Percentiles rank a stretch among this genome's conserved stretches.
These are phyloP conservation scores for Breviolum minutum DNA, from an alignment of 73 alveolate species.

Conservation along the genomic window DNA sequence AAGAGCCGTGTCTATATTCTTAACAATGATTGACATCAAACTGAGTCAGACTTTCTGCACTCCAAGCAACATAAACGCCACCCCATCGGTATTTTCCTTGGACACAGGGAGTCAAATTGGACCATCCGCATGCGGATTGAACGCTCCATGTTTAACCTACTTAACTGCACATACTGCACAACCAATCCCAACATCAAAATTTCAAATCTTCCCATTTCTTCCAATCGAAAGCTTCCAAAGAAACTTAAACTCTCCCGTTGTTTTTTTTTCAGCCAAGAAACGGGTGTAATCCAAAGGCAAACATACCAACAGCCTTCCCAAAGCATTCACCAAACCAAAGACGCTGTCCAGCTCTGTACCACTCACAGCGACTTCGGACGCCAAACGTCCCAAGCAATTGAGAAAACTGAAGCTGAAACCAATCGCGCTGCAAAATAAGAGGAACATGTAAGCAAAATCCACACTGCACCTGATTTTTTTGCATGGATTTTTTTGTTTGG, in stretches of 20 bases:
- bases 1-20: no score
- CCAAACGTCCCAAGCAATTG: conserved; percentile 54
- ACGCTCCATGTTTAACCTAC: not conserved
- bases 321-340: conserved; percentile 75
- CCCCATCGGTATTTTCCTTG: conserved; percentile 71
- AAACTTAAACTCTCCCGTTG: no score
- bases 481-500: not conserved
- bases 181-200: not conserved
- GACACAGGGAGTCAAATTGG: not conserved
- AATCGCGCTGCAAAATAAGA: conserved; percentile 80
- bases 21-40: no score
- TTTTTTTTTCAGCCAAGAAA: not conserved
- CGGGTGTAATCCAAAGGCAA: conserved; percentile 78
- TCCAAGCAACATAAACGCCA: conserved; percentile 28
- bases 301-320: conserved; percentile 82
- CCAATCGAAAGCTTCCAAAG: no score
- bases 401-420: conserved; percentile 88
- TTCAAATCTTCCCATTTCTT: no score
- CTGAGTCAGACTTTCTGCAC: not conserved
- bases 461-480: conserved; percentile 18
- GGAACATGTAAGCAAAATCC: conserved; percentile 60
- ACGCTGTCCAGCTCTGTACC: conserved; percentile 69
- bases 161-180: not conserved
- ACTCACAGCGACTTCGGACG: conserved; percentile 59
- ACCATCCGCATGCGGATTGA: not conserved